Base-by-base conservation (phyloP, 306 rosid species). In the Prunus davidiana region DNA sequence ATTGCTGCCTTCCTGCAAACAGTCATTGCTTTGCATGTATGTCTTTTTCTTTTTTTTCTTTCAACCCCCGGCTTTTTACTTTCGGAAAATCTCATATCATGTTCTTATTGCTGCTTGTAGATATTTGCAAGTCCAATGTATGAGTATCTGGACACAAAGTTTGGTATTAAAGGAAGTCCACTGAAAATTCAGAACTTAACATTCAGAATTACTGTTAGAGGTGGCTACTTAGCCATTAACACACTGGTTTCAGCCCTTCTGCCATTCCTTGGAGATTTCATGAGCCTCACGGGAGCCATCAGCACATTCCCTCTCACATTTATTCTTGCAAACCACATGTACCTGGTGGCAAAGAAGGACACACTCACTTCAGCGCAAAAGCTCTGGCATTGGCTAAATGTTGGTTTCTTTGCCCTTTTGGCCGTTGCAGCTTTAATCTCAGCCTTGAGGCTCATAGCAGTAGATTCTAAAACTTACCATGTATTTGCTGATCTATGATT, bases 81-180 rank as follows among this genome's bases (percentile, higher is more conserved):
- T 14, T 12, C 22, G 24, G 57, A 22, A 30, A 52, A 28, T 20
- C 19, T 50, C 47, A 13, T 52, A 3, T 20, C 25, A 14, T 7
- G 15, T 62, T 28, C 38, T 61, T 45, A 8, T 19, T 32, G 66
- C 61, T 80, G 74, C 20, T 75, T 78, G 54, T 81, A 92, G 97
- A 90, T 95, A 84, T 90, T 95, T 82, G 99, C 99, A 22, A 95
- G 99, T 79, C 99, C 97, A 57, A 95, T 90, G 97, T 95, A 95
- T 15, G 99, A 92, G 79, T 95, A 80, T 77, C 72, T 90, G 82
- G 99, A 95, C 60, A 92, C 97, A 1, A 89, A 34, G 80, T 79
- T 75, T 71, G 99, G 96, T 58, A 89, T 92, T 67, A 83, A 74
- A 78, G 99, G 99, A 58, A 92, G 87, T 13, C 84, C 97, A 0